Conservation (phyloP, 768 basidiomycete genomes). For the Russula foetens region DNA sequence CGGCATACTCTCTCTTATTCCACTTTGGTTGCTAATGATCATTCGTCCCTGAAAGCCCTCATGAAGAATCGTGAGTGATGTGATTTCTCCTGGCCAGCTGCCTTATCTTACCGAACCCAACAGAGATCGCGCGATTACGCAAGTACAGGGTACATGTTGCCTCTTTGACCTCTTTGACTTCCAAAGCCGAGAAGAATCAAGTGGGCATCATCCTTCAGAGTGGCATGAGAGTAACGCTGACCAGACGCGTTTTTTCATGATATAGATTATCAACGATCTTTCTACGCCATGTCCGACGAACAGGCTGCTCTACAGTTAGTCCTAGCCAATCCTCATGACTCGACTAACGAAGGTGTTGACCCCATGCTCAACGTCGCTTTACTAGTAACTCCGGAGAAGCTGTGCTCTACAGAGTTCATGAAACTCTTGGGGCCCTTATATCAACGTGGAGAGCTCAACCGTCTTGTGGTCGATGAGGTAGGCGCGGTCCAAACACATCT, state of each 20-base stretch:
- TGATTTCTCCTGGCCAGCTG: neutral
- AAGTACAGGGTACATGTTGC: slow-evolving; percentile 47
- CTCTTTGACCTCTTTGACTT: slow-evolving; percentile 61
- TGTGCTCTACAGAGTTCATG: slow-evolving; percentile 48
- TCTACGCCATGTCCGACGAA: slow-evolving; percentile 46
- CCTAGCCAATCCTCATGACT: neutral
- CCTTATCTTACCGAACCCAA: neutral
- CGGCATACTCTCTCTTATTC: neutral
- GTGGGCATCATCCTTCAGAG: slow-evolving; percentile 28
- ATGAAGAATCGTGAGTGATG: slow-evolving; percentile 67
- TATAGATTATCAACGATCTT: slow-evolving; percentile 56
- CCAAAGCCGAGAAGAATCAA: slow-evolving; percentile 42
- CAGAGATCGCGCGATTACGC: slow-evolving; percentile 59
- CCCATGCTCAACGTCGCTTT: neutral
- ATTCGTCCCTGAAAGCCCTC: slow-evolving; percentile 39
- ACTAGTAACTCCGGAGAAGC: slow-evolving; percentile 70
- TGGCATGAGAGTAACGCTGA: neutral
- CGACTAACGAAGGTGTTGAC: neutral
- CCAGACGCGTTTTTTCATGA: neutral
- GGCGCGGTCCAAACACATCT: slow-evolving; percentile 7
- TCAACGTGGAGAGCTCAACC: slow-evolving; percentile 49
- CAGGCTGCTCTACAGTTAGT: slow-evolving; percentile 66
- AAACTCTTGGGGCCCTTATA: slow-evolving; percentile 43
- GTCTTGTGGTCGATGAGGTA: slow-evolving; percentile 79
- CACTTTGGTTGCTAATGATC: neutral